Evolutionary conservation across 116 monocot genomes (phyloP), one percentile per base, ranked within the genome.

Genomic region (Posidonia oceanica): DNA sequence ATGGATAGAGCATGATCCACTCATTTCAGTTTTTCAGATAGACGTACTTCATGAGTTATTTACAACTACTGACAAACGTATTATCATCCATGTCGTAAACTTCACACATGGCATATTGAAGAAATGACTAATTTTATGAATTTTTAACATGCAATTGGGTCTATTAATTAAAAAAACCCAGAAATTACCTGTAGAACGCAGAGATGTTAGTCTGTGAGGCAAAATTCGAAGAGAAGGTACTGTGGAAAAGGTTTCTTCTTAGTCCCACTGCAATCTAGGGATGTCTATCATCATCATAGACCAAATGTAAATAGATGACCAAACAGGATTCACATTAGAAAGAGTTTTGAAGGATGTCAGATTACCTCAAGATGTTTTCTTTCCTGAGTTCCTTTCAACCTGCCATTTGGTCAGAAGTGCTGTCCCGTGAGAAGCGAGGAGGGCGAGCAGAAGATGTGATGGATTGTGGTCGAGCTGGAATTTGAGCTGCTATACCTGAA

Each of bases 181-280:
- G 0, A 48, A 56, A 36, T 55, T 56, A 88, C 91, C 91, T 85
- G 74, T 85, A 81, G 83, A 87, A 88, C 80, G 80, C 83, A 85
- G 85, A 82, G 81, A 79, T 76, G 73, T 73, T 83, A 80, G 73
- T 73, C 77, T 81, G 83, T 87, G 79, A 88, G 83, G 85, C 68
- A 81, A 85, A 82, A 84, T 63, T 52, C 48, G 61, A 79, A 77
- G 78, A 72, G 76, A 79, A 77, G 69, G 62, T 80, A 72, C 74
- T 78, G 68, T 56, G 72, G 76, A 82, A 69, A 80, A 63, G 61
- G 77, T 81, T 77, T 74, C 77, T 79, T 86, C 78, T 82, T 81
- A 72, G 79, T 84, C 88, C 86, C 83, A 81, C 86, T 82, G 83
- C 85, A 85, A 79, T 77, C 83, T 78, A 81, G 73, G 70, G 76